Percentiles rank a stretch among this genome's conserved stretches.
These are phyloP conservation scores for Kazachstania bromeliacearum DNA, from an alignment of 805 yeast species.

Conservation along the genomic window DNA sequence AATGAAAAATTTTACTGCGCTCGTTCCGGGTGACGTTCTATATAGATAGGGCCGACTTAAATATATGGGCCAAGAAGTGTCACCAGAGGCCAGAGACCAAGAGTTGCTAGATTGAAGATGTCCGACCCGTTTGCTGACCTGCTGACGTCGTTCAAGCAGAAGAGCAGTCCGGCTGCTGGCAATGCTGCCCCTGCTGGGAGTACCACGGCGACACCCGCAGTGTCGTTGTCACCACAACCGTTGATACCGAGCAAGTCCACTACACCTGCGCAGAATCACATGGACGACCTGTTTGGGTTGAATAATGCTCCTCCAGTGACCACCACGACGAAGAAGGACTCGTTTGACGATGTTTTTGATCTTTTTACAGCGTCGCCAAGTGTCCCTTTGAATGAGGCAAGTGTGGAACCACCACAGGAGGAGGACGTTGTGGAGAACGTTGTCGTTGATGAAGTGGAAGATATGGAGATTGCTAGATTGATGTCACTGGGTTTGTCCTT, in stretches of 20 bases:
- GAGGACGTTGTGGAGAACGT: background rate
- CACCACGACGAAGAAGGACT: background rate
- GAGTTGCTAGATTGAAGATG: constrained; percentile 7
- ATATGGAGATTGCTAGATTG: constrained; percentile 28
- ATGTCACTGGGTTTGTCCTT: constrained; percentile 26
- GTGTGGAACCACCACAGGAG: background rate
- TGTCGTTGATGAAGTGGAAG: constrained; percentile 25
- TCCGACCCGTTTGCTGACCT: constrained; percentile 39
- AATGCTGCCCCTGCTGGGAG: too few relatives aligned
- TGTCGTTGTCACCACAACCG: background rate
- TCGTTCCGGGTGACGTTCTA: too few relatives aligned
- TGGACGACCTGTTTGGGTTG: background rate
- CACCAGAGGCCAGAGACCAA: too few relatives aligned
- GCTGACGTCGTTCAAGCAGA: constrained; percentile 26
- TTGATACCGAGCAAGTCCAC: background rate
- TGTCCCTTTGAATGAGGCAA: background rate
- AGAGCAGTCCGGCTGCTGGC: background rate
- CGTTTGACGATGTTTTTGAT: constrained; percentile 3
- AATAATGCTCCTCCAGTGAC: background rate
- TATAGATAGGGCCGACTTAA: too few relatives aligned
- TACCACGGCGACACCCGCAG: background rate
- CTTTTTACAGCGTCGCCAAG: background rate
- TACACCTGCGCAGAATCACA: background rate
- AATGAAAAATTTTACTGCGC: too few relatives aligned
- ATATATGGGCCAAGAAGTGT: too few relatives aligned